Evolutionary conservation across 164 flowering plant genomes (phyloP).

Genomic region (Macadamia tetraphylla): DNA sequence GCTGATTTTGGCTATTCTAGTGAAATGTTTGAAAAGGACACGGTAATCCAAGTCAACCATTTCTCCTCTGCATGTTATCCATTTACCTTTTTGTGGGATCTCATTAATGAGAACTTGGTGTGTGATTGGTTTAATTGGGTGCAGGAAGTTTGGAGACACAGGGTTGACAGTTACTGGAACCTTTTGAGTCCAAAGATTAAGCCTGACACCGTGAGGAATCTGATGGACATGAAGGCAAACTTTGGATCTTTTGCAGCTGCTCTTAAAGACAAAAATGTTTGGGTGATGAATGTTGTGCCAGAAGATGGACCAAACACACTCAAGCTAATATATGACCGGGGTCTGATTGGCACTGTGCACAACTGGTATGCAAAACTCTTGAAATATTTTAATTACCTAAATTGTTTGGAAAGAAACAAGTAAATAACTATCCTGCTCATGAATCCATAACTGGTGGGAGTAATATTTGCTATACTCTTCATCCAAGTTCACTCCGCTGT

Average conservation of each 20-base stretch:
- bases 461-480: too few species aligned
- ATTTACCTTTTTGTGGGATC: not conserved
- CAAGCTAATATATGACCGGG: conserved; percentile 75
- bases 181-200: conserved; percentile 51
- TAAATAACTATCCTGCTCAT: too few species aligned
- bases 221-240: conserved; percentile 93
- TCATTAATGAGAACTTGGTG: not conserved
- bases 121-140: conserved; percentile 8
- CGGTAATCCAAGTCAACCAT: conserved; percentile 33
- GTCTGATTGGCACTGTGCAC: conserved; percentile 70
- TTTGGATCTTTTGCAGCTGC: conserved; percentile 91
- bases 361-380: conserved; percentile 48
- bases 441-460: too few species aligned
- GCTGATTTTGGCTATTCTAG: conserved; percentile 70
- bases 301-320: conserved; percentile 89
- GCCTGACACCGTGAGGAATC: conserved; percentile 54
- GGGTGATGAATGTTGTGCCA: conserved; percentile 95
- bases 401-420: not conserved
- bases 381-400: not conserved
- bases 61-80: not conserved
- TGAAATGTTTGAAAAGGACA: conserved; percentile 71
- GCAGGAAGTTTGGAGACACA: conserved; percentile 72
- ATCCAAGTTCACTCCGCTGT: too few species aligned
- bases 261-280: conserved; percentile 65
- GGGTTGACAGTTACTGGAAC: conserved; percentile 70